Conservation (phyloP, 1,139 yeast species). For the Yueomyces sp. region DNA sequence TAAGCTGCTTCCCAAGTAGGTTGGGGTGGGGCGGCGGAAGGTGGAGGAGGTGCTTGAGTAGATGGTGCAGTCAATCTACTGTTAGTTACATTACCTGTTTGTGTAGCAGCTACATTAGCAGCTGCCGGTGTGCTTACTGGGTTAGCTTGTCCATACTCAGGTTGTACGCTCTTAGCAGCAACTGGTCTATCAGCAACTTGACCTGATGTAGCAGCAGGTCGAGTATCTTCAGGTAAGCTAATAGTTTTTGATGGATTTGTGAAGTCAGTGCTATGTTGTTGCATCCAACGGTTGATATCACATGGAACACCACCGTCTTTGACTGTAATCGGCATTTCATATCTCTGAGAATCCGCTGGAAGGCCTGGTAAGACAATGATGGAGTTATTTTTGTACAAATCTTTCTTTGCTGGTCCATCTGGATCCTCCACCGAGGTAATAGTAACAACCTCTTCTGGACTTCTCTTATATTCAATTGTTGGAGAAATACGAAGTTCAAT, state of each 20-base stretch:
- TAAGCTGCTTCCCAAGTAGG: conserved; percentile 81
- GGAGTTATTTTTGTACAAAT: conserved; percentile 76
- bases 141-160: neutral
- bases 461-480: conserved; percentile 73
- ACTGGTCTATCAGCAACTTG: conserved; percentile 22
- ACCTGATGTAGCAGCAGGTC: conserved; percentile 22
- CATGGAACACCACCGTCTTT: conserved; percentile 13
- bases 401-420: conserved; percentile 52
- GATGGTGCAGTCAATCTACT: conserved; percentile 18
- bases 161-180: conserved; percentile 26
- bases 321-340: conserved; percentile 47
- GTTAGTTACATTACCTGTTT: neutral
- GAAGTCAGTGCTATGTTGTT: neutral
- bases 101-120: conserved; percentile 1
- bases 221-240: conserved; percentile 16
- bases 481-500: conserved; percentile 56
- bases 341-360: conserved; percentile 58
- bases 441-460: conserved; percentile 69
- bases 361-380: conserved; percentile 76
- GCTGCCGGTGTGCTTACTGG: neutral
- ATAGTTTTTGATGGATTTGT: neutral
- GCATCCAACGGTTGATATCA: neutral
- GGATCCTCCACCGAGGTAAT: conserved; percentile 56
- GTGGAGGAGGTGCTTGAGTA: conserved; percentile 61
- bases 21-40: conserved; percentile 44